Evolutionary conservation across 2,329 filamentous ascomycete species (phyloP).

Genomic region (Leptographium lundbergii): DNA sequence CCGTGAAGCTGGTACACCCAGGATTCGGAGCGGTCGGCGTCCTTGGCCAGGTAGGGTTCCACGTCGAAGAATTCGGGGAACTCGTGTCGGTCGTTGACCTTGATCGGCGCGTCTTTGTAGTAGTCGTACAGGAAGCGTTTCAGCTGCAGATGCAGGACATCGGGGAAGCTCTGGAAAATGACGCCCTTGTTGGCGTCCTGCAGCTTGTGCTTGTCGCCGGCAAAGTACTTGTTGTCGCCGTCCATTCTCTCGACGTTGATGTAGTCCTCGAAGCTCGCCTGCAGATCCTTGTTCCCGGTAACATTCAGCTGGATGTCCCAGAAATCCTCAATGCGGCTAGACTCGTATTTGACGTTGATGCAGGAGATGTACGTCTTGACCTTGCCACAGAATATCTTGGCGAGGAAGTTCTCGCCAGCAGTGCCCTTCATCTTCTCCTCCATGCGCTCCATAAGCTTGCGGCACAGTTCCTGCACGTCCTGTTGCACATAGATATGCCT

Average conservation of each 20-base stretch:
- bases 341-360: constrained; percentile 97
- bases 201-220: constrained; percentile 75
- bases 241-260: constrained; percentile 94
- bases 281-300: constrained; percentile 79
- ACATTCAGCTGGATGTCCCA: constrained; percentile 99
- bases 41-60: constrained; percentile 72
- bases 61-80: constrained; percentile 79
- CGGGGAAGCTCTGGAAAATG: constrained; percentile 90
- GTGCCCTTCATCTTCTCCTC: constrained; percentile 98
- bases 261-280: constrained; percentile 93
- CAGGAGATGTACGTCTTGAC: constrained; percentile 98
- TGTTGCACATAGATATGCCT: constrained; percentile 98
- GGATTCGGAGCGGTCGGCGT: constrained; percentile 75
- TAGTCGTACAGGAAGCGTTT: constrained; percentile 98
- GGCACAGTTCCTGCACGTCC: constrained; percentile 91
- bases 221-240: constrained; percentile 96
- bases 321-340: constrained; percentile 88
- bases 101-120: constrained; percentile 94
- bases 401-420: constrained; percentile 73
- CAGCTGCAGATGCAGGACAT: constrained; percentile 85
- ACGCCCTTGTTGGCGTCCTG: constrained; percentile 97
- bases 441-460: constrained; percentile 94
- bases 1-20: constrained; percentile 91
- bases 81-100: constrained; percentile 88
- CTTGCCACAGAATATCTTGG: constrained; percentile 90